These are phyloP conservation scores for Neckera pumila DNA, from an alignment of 225 moss, liverwort and hornwort genomes.

Conservation along the genomic window DNA sequence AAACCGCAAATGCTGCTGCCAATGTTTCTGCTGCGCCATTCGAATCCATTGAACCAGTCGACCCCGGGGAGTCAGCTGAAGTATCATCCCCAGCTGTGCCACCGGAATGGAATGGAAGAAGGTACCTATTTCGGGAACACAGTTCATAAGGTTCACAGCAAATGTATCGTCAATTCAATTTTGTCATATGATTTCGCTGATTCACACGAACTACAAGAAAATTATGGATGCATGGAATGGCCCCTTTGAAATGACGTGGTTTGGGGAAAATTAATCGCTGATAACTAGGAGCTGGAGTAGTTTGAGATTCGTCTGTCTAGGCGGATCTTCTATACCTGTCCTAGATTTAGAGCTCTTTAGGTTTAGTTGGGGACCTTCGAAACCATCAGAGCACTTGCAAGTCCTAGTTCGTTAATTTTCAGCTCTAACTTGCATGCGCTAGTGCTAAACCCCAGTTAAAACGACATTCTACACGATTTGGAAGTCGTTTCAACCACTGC, in stretches of 20 bases:
- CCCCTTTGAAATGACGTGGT: too few relatives aligned
- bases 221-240: too few relatives aligned
- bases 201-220: too few relatives aligned
- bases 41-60: neutral
- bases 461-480: too few relatives aligned
- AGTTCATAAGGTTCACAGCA: neutral
- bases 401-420: neutral
- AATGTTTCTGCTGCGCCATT: neutral
- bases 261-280: too few relatives aligned
- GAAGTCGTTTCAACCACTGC: too few relatives aligned
- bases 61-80: neutral
- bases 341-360: neutral
- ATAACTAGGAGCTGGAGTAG: neutral
- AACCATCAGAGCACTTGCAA: neutral
- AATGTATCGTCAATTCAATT: neutral
- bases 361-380: neutral
- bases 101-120: neutral
- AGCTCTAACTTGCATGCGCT: neutral
- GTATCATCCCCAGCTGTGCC: neutral
- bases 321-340: neutral
- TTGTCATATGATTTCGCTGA: neutral
- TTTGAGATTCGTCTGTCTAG: neutral
- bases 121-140: neutral
- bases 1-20: neutral
- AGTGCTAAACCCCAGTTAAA: too few relatives aligned